phyloP scores from a whole-genome alignment of 2,329 filamentous ascomycete species.

The Colletotrichum sp. region DNA sequence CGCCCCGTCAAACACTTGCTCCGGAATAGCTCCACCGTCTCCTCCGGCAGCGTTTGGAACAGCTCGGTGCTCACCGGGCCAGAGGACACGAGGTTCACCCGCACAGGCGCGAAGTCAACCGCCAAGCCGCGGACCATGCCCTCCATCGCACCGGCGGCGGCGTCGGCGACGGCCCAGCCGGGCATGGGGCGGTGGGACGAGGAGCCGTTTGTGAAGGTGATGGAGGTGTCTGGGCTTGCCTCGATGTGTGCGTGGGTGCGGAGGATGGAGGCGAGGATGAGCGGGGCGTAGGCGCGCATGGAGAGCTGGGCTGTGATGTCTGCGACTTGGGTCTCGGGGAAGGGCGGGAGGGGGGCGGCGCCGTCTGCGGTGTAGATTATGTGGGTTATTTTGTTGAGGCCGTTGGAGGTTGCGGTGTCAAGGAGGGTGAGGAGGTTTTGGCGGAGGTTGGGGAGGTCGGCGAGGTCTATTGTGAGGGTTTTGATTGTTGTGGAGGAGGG shows the following conservation, averaged over 20 bases:
- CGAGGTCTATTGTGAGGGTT: neutral
- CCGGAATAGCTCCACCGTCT: neutral
- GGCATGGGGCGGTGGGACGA: neutral
- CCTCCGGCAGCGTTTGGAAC: neutral
- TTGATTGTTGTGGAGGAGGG: neutral
- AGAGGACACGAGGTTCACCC: constrained; percentile 5
- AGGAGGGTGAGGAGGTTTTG: neutral
- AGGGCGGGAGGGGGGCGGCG: neutral
- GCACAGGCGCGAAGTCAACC: neutral
- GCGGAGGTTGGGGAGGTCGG: neutral
- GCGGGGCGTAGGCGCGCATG: neutral
- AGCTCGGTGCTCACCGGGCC: neutral
- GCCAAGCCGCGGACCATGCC: neutral
- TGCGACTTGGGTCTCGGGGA: neutral
- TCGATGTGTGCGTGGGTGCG: neutral
- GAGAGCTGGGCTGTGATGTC: neutral
- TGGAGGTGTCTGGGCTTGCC: neutral
- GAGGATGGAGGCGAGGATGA: neutral
- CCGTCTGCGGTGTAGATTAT: constrained; percentile 10
- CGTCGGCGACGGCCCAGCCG: neutral
- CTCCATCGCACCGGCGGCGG: neutral
- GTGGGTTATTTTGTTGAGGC: neutral
- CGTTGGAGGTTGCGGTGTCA: neutral
- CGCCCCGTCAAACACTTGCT: neutral
- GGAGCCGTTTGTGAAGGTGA: constrained; percentile 9